phyloP scores from a whole-genome alignment of 163 green algal genomes.

The Chlorella variabilis region DNA sequence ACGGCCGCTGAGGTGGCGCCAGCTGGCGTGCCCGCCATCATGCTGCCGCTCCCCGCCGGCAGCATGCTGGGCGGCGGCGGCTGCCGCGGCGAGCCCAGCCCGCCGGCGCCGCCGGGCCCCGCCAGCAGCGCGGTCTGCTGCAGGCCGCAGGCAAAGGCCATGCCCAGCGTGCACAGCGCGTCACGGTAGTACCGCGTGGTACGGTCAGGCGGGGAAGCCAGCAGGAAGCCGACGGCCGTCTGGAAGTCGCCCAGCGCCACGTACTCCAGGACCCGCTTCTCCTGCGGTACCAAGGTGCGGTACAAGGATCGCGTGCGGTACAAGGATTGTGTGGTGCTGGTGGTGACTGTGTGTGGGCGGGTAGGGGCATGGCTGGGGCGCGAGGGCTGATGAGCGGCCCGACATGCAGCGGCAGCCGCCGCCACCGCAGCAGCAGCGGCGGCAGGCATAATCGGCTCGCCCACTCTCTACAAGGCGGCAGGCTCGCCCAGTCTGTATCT shows the following conservation, averaged over 20 bases:
- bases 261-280: conserved; percentile 73
- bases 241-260: conserved; percentile 81
- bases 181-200: conserved; percentile 71
- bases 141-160: conserved; percentile 63
- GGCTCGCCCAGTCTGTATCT: too few relatives aligned
- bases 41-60: neutral
- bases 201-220: conserved; percentile 65
- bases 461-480: too few relatives aligned
- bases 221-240: conserved; percentile 85
- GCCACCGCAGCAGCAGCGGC: neutral
- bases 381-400: too few relatives aligned
- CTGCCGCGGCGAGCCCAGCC: neutral
- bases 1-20: neutral
- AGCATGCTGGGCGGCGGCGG: neutral
- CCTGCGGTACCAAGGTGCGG: conserved; percentile 54
- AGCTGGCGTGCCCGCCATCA: neutral
- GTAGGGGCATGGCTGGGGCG: too few relatives aligned
- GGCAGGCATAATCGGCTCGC: too few relatives aligned
- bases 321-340: too few relatives aligned
- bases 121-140: conserved; percentile 5
- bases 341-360: too few relatives aligned
- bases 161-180: conserved; percentile 75
- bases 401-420: too few relatives aligned
- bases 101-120: too few relatives aligned
- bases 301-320: too few relatives aligned